These are phyloP conservation scores for Pichia inconspicua DNA, from an alignment of 1,139 yeast genomes.

Conservation along the genomic window DNA sequence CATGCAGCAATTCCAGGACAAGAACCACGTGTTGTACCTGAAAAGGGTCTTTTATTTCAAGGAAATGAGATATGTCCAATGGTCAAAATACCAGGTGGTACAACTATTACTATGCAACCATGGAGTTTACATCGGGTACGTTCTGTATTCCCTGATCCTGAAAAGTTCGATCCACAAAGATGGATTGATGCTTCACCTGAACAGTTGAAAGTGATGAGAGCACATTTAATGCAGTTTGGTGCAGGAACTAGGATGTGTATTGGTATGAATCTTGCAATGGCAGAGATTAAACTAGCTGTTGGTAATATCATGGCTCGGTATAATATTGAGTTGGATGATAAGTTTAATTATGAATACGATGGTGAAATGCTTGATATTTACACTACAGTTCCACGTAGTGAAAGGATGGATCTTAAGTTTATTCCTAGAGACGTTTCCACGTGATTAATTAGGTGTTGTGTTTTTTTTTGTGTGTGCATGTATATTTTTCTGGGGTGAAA, in stretches of 20 bases:
- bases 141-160: constrained; percentile 43
- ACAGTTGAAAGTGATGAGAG: constrained; percentile 41
- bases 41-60: constrained; percentile 25
- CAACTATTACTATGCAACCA: constrained; percentile 57
- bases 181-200: constrained; percentile 39
- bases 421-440: neutral
- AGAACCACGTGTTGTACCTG: constrained; percentile 52
- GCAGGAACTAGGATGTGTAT: constrained; percentile 71
- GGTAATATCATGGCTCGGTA: constrained; percentile 49
- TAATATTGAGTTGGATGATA: constrained; percentile 26
- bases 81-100: constrained; percentile 43
- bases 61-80: constrained; percentile 23
- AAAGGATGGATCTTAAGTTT: constrained; percentile 19
- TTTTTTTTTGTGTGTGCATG: too few species aligned
- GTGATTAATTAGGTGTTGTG: neutral
- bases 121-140: constrained; percentile 54
- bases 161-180: constrained; percentile 49
- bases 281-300: constrained; percentile 55
- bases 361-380: constrained; percentile 31
- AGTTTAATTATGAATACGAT: constrained; percentile 25
- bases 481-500: neutral
- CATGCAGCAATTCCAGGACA: constrained; percentile 73
- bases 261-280: constrained; percentile 61
- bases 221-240: constrained; percentile 61
- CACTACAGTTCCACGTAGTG: constrained; percentile 31